Base-by-base conservation (phyloP, 140 eudicot genomes). In the Oenanthe javanica region DNA sequence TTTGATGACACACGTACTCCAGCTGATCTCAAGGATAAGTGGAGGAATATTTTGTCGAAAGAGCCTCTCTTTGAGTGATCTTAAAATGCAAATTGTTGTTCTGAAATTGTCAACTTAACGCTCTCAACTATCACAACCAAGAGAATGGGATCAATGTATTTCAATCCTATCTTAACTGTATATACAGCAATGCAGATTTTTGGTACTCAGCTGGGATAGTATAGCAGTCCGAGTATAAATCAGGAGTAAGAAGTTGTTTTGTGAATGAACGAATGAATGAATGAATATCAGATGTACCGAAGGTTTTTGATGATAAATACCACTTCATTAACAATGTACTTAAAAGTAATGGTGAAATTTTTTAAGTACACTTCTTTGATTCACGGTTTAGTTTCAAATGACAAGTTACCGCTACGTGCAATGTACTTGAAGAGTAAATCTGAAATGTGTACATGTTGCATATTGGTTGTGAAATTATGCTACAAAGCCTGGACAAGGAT, bases 11-110 rank as follows among this genome's bases (percentile, higher is more conserved):
- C 88, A 8, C 93, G 98, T 40, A 85, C 87, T 42, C 94, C 98
- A 76, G 51, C 61, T 38, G 96, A 93, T 80, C 88, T 93, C 63
- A 91, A 91, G 85, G 94, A 89, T 78, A 93, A 91, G 81, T 93
- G 98, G 98, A 91, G 84, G 84, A 87, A 85, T 25, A 81, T 84
- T 59, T 43, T 55, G 87, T 69, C 42, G 3, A 86, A 80, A 79
- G 77, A 64, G 25, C 77, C 77, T 18, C 76, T 31, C n/a, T 36
- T 36, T 67, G 19, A 27, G 15, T 4, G 12, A 4, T 69, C 47
- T 67, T 31, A 36, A 67, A 31, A 2, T 14, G 46, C 47, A 69
- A 19, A 69, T 15, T 25, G 40, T 23, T 67, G 3, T 69, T 36
- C 11, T 69, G 21, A 69, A 15, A 36, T 67, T 31, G 13, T 69